Conservation (phyloP, 129 eudicot genomes). For the Chrysanthemum seticuspe region DNA sequence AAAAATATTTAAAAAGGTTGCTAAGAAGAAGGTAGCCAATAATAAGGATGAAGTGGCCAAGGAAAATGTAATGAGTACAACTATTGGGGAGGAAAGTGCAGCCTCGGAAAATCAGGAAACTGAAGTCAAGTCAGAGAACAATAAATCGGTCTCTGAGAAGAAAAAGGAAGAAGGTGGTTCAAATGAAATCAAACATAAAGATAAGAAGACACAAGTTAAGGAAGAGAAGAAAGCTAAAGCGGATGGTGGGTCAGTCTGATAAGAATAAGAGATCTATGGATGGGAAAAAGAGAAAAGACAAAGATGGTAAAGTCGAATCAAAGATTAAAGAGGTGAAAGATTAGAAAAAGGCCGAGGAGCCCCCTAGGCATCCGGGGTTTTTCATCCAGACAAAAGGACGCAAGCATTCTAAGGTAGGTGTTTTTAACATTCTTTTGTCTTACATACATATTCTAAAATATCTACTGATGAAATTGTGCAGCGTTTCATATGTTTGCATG, state of each 20-base stretch:
- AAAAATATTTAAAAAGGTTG: constrained; percentile 69
- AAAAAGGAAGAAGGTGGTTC: constrained; percentile 28
- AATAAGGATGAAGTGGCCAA: constrained; percentile 25
- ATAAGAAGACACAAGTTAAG: constrained; percentile 28
- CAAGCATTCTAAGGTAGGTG: constrained; percentile 67
- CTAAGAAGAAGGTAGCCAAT: constrained; percentile 49
- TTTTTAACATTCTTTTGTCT: neutral
- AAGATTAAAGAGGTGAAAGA: constrained; percentile 57
- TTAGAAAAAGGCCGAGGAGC: constrained; percentile 64
- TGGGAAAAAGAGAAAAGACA: constrained; percentile 55
- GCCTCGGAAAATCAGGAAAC: constrained; percentile 27
- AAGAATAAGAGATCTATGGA: constrained; percentile 49
- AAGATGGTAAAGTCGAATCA: constrained; percentile 48
- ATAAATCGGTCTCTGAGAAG: constrained; percentile 33
- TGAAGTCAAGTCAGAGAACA: constrained; percentile 35
- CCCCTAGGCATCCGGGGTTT: constrained; percentile 89
- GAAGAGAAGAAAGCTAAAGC: constrained; percentile 46
- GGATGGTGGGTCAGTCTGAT: constrained; percentile 31
- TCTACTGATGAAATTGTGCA: constrained; percentile 8
- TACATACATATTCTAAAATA: neutral
- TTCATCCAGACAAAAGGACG: constrained; percentile 68
- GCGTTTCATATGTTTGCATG: neutral
- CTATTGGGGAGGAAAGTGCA: constrained; percentile 30
- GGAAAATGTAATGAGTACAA: constrained; percentile 24
- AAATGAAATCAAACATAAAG: constrained; percentile 37